phyloP scores from a whole-genome alignment of 345 rosid genomes.

The Eucalyptus sideroxylon region DNA sequence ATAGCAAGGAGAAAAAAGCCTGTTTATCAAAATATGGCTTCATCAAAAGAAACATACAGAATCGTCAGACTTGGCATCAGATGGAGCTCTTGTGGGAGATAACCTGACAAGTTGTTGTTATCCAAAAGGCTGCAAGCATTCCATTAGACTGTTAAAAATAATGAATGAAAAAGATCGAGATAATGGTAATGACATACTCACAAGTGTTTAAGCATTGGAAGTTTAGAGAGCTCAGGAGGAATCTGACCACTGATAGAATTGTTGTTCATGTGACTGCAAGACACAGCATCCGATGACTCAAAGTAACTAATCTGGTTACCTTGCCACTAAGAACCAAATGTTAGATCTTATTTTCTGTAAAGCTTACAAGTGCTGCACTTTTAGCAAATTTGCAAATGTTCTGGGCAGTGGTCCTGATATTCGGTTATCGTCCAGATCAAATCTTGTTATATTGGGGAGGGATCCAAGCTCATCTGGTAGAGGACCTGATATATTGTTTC shows the following conservation, averaged over 20 bases:
- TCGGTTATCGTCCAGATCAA: constrained; percentile 72
- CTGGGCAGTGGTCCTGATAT: constrained; percentile 73
- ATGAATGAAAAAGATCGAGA: not conserved
- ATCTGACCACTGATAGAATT: constrained; percentile 91
- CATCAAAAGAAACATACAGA: constrained; percentile 36
- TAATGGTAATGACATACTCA: constrained; percentile 23
- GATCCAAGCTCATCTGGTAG: constrained; percentile 84
- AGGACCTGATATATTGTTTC: constrained; percentile 67
- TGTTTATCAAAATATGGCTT: not conserved
- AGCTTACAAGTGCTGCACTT: constrained; percentile 80
- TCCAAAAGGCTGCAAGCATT: constrained; percentile 72
- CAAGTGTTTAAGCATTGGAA: constrained; percentile 78
- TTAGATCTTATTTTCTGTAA: not conserved
- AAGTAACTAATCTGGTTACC: not conserved
- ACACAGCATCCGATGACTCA: not conserved
- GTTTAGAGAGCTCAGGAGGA: constrained; percentile 66
- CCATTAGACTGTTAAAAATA: not conserved
- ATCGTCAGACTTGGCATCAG: constrained; percentile 53
- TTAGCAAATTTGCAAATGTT: constrained; percentile 71
- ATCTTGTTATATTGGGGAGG: constrained; percentile 74
- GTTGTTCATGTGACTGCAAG: constrained; percentile 94
- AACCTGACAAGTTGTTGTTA: constrained; percentile 81
- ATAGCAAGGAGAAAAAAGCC: not conserved
- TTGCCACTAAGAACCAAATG: not conserved
- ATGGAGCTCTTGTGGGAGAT: constrained; percentile 68